Percentiles rank a stretch among this genome's conserved stretches.
Evolutionary conservation across 306 rosid species (phyloP).

Genomic region (Rosa persica): DNA sequence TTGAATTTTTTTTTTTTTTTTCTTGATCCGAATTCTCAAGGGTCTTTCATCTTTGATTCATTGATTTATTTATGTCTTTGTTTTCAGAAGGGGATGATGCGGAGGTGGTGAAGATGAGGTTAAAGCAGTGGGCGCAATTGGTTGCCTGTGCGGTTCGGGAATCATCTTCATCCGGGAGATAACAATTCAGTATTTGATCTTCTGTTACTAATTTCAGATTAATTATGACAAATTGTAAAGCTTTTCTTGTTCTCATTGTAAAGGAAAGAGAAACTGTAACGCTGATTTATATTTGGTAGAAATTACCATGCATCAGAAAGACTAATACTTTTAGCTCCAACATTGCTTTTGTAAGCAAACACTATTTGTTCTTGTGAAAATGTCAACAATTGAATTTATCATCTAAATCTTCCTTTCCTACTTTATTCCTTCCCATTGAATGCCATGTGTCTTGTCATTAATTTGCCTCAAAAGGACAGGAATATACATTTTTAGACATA

Average conservation of each 20-base stretch:
- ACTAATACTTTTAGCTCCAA: not conserved
- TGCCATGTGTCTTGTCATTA: not conserved
- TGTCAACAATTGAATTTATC: not conserved
- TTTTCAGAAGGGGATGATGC: conserved; percentile 43
- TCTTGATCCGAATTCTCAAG: no score
- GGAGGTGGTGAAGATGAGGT: conserved; percentile 58
- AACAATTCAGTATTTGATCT: not conserved
- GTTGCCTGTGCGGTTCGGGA: conserved; percentile 63
- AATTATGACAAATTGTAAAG: not conserved
- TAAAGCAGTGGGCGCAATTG: conserved; percentile 77
- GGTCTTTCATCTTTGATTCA: not conserved
- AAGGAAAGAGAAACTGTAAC: not conserved
- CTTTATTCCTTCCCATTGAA: not conserved
- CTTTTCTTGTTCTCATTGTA: not conserved
- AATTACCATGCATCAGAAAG: not conserved
- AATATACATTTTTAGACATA: not conserved
- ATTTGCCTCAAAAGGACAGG: not conserved
- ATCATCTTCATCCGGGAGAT: conserved; percentile 22
- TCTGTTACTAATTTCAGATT: not conserved
- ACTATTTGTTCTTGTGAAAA: not conserved
- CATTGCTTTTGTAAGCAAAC: not conserved
- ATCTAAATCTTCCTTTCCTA: no score
- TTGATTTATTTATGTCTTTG: not conserved
- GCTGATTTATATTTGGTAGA: no score
- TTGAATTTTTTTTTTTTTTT: not conserved